Base-by-base conservation (phyloP, 139 green algal genomes). In the Zygnema cylindricum region DNA sequence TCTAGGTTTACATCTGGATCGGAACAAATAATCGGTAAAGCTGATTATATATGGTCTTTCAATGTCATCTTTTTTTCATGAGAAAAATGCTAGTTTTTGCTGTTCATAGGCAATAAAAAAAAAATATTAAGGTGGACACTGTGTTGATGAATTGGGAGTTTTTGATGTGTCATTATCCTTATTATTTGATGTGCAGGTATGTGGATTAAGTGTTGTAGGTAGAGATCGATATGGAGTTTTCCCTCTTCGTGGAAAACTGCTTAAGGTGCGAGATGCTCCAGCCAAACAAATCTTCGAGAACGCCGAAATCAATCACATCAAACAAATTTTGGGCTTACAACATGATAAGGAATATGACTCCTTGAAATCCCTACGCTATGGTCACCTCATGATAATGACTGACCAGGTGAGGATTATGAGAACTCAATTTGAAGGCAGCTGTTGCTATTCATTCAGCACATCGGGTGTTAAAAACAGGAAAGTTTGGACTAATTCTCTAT, bases 361-460 rank as follows among this genome's bases (percentile, higher is more conserved):
- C 91, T 92, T 88, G 16, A 98, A 98, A 92, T 93, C 94, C 16
- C 95, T 99, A 93, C 95, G 98, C 1, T 99, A 99, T 86, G 98
- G 98, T 0, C 95, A 98, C 92, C 93, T 99, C 1, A 99, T 99
- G 98, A 99, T 99, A 91, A 99, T 99, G 98, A 99, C 98, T 0
- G 98, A 99, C 90, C 97, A 99, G 95, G 86, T 91, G 55, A 79
- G 33, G n/a, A 3, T 81, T 16, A 40, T 21, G 22, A 81, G 35
- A 81, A 16, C 23, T 35, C 43, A 40, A 35, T 81, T 35, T 81
- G 21, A 35, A 16, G 22, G 21, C 22, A 35, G 23, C 30, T 54
- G 35, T 69, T 81, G 73, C 73, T 54, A 16, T 35, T 16, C 43
- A 40, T 81, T 22, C 35, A 22, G 23, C 73, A 22, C 25, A 30